These are phyloP conservation scores for Cunninghamia lanceolata DNA, from an alignment of 75 land plant species.

Conservation along the genomic window DNA sequence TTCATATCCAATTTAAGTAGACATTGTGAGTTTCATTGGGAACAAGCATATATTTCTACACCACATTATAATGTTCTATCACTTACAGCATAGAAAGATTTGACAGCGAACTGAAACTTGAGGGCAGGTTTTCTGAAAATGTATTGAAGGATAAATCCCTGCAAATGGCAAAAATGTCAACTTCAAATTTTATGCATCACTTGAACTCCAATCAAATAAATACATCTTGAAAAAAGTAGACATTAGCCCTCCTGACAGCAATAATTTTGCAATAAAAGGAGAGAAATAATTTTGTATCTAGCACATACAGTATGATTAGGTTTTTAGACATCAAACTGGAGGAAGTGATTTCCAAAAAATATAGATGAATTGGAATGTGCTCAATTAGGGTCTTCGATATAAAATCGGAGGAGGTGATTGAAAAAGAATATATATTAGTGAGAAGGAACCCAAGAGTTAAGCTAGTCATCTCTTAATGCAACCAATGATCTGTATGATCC, in stretches of 20 bases:
- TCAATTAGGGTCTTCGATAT: too few relatives aligned
- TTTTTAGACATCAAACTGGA: not conserved
- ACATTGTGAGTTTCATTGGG: not conserved
- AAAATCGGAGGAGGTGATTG: too few relatives aligned
- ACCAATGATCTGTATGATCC: not conserved
- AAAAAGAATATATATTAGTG: too few relatives aligned
- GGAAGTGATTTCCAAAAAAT: not conserved
- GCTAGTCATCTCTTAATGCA: not conserved
- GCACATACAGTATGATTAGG: not conserved
- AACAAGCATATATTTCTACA: constrained; percentile 6
- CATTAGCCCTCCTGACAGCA: not conserved
- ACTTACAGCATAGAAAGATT: constrained; percentile 65
- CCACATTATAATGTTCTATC: not conserved
- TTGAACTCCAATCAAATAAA: not conserved
- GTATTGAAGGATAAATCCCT: constrained; percentile 92
- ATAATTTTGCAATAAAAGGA: not conserved
- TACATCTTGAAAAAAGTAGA: not conserved
- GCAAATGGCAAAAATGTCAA: constrained; percentile 18
- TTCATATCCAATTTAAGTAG: constrained; percentile 2
- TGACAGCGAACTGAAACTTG: constrained; percentile 52
- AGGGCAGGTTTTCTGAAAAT: constrained; percentile 72
- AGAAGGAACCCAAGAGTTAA: not conserved
- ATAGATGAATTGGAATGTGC: not conserved
- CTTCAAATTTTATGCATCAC: not conserved
- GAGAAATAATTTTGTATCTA: not conserved